A percentile compares a stretch with the other conserved stretches of the same genome.
Evolutionary conservation across 2,329 filamentous ascomycete species (phyloP).

Genomic region (Penicillium sp.): DNA sequence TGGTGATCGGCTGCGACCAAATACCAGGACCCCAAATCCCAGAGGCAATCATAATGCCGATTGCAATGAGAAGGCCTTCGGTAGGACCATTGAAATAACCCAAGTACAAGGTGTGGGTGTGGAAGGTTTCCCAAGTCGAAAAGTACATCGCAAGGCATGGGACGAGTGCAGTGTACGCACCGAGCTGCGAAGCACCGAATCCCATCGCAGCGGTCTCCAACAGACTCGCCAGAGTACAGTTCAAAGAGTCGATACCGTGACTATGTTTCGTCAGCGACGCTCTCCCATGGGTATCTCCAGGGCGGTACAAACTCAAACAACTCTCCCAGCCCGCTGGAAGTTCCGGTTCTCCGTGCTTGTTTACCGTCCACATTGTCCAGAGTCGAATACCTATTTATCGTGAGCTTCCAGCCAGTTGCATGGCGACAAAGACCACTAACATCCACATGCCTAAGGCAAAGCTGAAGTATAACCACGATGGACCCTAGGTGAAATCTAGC

Average conservation of each 20-base stretch:
- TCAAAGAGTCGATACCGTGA: constrained; percentile 96
- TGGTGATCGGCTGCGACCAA: constrained; percentile 73
- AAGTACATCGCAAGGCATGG: constrained; percentile 98
- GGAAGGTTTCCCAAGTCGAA: constrained; percentile 99
- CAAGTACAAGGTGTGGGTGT: constrained; percentile 94
- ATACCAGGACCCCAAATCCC: constrained; percentile 85
- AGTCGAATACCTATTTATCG: constrained; percentile 65
- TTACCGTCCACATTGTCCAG: constrained; percentile 99
- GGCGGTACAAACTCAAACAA: constrained; percentile 71
- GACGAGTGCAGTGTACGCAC: constrained; percentile 85
- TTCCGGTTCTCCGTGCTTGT: constrained; percentile 90
- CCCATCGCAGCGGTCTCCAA: constrained; percentile 93
- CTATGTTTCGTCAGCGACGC: constrained; percentile 39
- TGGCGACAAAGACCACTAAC: constrained; percentile 47
- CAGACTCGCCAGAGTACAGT: constrained; percentile 89
- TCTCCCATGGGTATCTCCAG: constrained; percentile 7
- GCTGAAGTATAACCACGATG: constrained; percentile 91
- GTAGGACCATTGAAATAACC: constrained; percentile 97
- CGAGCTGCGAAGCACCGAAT: constrained; percentile 75
- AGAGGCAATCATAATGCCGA: constrained; percentile 77
- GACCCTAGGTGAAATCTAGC: constrained; percentile 55
- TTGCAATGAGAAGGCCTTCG: constrained; percentile 88
- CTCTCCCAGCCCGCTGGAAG: constrained; percentile 90
- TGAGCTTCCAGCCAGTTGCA: constrained; percentile 15
- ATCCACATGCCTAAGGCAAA: constrained; percentile 96